Base-by-base conservation (phyloP, 352 stramenopile genomes). In the Pythium oligandrum region DNA sequence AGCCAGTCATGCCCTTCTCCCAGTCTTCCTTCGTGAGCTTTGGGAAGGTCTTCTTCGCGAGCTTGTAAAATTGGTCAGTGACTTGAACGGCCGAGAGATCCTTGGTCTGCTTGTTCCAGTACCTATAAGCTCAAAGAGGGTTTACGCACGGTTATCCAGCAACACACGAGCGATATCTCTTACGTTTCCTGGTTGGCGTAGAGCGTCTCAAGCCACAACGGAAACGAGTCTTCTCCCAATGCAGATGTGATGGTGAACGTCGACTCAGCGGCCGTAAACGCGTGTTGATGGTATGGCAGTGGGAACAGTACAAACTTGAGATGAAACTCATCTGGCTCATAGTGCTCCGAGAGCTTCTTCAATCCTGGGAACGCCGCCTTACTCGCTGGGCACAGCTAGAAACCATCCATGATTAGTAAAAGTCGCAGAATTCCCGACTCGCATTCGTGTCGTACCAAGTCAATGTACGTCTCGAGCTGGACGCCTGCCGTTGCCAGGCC, bases 391-490 rank as follows among this genome's bases (percentile, higher is more conserved):
- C 68, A 76, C 30, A 76, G 55, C 61, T 70, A 54, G 17, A 26
- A 26, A 26, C 17, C 17, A 26, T 26, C 0, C 17, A 26, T 26
- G 17, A 26, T 26, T 26, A 26, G 17, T 26, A 26, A 26, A 26
- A 26, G 17, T 26, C 17, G 17, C 17, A 26, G 17, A 26, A 26
- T 26, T 26, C 17, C 17, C 17, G 17, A 26, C 17, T 26, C 17
- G 17, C 17, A 26, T 26, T 26, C 17, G 17, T 26, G 17, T 26
- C 57, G 12, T 52, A 86, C 79, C 73, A 91, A 56, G 51, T 93
- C 81, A n/a, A 93, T 69, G 55, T 87, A 93, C 30, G 78, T 83
- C 67, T 93, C 83, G 40, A 93, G 74, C 60, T 93, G 83, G 35
- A 93, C 75, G 35, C 73, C 68, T 2, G 83, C 83, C 11, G 74